phyloP scores from a whole-genome alignment of 148 eudicot genomes.

The Cornus suecica region DNA sequence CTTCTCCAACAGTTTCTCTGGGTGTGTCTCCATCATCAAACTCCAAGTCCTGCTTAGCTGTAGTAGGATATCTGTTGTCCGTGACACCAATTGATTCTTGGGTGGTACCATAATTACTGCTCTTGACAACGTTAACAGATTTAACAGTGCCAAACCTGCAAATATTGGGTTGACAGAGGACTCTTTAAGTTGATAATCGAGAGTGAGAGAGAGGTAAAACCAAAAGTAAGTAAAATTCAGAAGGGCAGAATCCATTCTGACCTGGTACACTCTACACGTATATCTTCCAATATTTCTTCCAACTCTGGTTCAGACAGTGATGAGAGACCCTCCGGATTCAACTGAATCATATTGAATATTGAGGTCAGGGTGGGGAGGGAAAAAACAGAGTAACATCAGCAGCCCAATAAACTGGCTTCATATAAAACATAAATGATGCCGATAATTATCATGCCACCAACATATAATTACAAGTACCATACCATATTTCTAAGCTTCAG shows the following conservation, averaged over 20 bases:
- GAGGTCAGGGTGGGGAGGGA: background rate
- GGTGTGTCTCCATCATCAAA: constrained; percentile 11
- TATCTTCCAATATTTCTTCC: constrained; percentile 81
- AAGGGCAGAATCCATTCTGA: constrained; percentile 15
- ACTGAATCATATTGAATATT: constrained; percentile 26
- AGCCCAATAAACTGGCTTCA: background rate
- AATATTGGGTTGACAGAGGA: background rate
- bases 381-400: background rate
- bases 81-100: constrained; percentile 24
- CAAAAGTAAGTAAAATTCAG: background rate
- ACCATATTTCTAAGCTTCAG: constrained; percentile 84
- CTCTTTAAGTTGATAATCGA: constrained; percentile 2
- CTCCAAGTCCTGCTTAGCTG: constrained; percentile 20
- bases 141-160: constrained; percentile 84
- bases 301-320: constrained; percentile 61
- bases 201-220: background rate
- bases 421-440: background rate
- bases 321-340: constrained; percentile 42
- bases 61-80: constrained; percentile 20
- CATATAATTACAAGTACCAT: constrained; percentile 8
- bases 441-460: background rate
- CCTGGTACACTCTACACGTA: constrained; percentile 90
- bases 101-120: constrained; percentile 7
- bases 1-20: constrained; percentile 19
- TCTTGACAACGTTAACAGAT: constrained; percentile 59